Percentiles rank a stretch among this genome's conserved stretches.
Evolutionary conservation across 176 grass and related monocot species (phyloP).

Genomic region (Raddia distichophylla): DNA sequence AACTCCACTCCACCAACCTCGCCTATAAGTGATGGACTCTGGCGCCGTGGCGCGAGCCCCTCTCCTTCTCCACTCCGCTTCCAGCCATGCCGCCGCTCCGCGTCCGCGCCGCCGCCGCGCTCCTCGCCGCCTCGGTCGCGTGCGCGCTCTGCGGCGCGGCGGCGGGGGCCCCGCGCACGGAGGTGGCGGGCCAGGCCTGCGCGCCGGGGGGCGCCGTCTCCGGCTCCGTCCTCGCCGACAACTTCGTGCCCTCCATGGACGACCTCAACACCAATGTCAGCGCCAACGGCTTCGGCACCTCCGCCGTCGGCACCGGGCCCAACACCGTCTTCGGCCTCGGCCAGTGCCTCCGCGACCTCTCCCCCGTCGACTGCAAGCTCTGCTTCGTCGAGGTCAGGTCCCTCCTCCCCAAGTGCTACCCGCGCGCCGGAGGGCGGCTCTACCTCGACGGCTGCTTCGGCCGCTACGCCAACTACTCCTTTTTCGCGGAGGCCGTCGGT

Average conservation of each 20-base stretch:
- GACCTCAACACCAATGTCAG: slow-evolving; percentile 65
- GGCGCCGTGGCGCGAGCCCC: no score
- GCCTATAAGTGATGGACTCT: no score
- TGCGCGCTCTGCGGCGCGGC: slow-evolving; percentile 26
- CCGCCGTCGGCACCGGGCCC: slow-evolving; percentile 42
- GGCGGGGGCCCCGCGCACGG: slow-evolving; percentile 47
- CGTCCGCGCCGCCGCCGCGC: background rate
- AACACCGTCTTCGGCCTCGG: slow-evolving; percentile 73
- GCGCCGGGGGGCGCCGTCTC: slow-evolving; percentile 37
- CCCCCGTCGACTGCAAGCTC: slow-evolving; percentile 66
- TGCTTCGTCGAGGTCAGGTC: slow-evolving; percentile 85
- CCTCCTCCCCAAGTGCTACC: slow-evolving; percentile 82
- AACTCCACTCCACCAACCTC: no score
- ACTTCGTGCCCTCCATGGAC: slow-evolving; percentile 83
- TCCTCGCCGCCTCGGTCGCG: background rate
- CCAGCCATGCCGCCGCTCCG: background rate
- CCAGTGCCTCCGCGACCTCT: slow-evolving; percentile 76
- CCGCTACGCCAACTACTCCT: slow-evolving; percentile 77
- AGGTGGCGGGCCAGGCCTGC: slow-evolving; percentile 50
- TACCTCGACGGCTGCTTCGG: slow-evolving; percentile 86
- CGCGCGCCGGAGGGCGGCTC: slow-evolving; percentile 54
- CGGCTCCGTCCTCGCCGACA: slow-evolving; percentile 43
- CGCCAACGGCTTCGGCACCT: slow-evolving; percentile 61
- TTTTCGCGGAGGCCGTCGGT: slow-evolving; percentile 53
- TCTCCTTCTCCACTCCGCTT: background rate